Conservation (phyloP, 1,139 yeast genomes). For the Hansenula anomala region DNA sequence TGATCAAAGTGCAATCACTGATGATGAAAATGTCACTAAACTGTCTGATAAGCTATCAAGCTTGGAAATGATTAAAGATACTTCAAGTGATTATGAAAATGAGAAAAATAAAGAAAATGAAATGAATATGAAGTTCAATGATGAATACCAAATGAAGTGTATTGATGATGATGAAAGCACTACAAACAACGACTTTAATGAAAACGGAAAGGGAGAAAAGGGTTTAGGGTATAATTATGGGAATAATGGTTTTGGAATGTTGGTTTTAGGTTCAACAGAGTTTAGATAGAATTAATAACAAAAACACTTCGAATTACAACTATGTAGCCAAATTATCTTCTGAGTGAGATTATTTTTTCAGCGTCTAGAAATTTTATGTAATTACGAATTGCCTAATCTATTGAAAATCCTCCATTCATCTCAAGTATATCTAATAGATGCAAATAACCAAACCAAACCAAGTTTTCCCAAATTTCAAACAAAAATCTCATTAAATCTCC, state of each 20-base stretch:
- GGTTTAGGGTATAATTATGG: not conserved
- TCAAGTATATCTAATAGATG: too few species aligned
- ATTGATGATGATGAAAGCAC: not conserved
- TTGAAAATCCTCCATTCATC: too few species aligned
- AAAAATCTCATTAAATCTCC: conserved; percentile 25
- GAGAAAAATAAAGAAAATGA: not conserved
- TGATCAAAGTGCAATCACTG: not conserved
- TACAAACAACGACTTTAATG: too few species aligned
- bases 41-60: not conserved
- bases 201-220: not conserved
- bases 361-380: too few species aligned
- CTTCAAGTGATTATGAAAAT: not conserved
- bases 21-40: not conserved
- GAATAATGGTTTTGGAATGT: not conserved
- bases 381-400: too few species aligned
- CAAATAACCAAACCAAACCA: too few species aligned
- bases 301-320: too few species aligned
- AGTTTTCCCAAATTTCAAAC: too few species aligned
- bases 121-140: not conserved
- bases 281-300: not conserved
- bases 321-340: too few species aligned
- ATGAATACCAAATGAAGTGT: not conserved
- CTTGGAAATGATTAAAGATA: not conserved
- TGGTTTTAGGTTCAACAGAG: not conserved
- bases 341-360: too few species aligned